Evolutionary conservation across 2,329 filamentous ascomycete species (phyloP), one percentile per base, ranked within the genome.

Genomic region (Teratosphaeriaceae sp.): DNA sequence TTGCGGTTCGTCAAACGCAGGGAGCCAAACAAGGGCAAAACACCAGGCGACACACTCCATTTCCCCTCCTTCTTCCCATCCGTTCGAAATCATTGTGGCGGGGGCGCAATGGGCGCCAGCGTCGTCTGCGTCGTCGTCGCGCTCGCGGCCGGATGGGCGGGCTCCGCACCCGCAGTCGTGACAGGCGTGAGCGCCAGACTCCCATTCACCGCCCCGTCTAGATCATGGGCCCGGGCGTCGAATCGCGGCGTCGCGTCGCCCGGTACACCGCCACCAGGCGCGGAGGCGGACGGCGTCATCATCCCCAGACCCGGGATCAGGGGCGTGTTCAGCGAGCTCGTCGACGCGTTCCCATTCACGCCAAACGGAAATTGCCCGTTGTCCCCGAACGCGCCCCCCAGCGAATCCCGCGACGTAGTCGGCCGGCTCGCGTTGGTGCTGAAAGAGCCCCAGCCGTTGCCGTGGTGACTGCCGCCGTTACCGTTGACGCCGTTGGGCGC

Each of bases 341-440:
- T 61, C 42, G 62, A 64, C 26, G 59, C 60, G 43, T 65, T 65
- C 46, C 61, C 60, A 48, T 61, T 59, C 52, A 63, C 65, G 64
- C 76, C 75, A 66, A 80, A 80, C 62, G 78, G 75, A 67, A 80
- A 80, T 65, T n/a, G n/a, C n/a, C n/a, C n/a, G n/a, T 80, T 80
- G 59, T 72, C 65, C 75, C 21, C 38, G 65, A 84, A 73, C 50
- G 82, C 75, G 51, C 71, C 69, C 66, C 70, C 71, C 64, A 79
- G 67, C 59, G 82, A 66, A 64, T 82, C 84, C 60, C 63, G 82
- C 71, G 57, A 73, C 72, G 65, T 74, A 61, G 78, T 80, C 63
- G 80, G 85, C 59, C 78, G 76, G 55, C 82, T 77, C 55, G 79
- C 78, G 63, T 79, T 78, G 51, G 62, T 78, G 52, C 63, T 47